Evolutionary conservation across 441 rosid species (phyloP), one percentile per base, ranked within the genome.

Genomic region (Macaranga tanarius): DNA sequence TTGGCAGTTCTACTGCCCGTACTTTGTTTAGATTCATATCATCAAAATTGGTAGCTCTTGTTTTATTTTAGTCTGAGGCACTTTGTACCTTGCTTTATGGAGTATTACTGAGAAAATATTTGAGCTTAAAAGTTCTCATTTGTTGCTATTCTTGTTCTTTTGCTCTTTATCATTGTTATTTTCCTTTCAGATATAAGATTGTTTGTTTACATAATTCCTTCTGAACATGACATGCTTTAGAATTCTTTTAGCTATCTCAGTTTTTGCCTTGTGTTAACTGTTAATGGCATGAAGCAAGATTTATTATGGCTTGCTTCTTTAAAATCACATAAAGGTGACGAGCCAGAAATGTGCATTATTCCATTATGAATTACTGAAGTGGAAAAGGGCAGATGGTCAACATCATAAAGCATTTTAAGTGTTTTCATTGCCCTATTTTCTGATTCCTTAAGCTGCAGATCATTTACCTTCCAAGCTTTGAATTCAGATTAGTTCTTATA

Each of bases 41-140:
- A 2, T 31, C 63, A 50, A 13, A 70, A n/a, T 75, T 72, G 11
- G 48, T 40, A 47, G 44, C 68, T 7, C 28, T 2, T 50, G 5
- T 62, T 61, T 12, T 26, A 47, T 25, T 52, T 38, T 0, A 51
- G 68, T 42, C 12, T 55, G 62, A 19, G 72, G 62, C 48, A 70
- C 45, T 48, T 31, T n/a, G n/a, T 58, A 51, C 64, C 48, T 31
- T 31, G 48, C 64, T 63, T 20, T 60, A 48, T 58, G 74, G 68
- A 34, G 15, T 62, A 64, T 23, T 20, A 59, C 5, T 15, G 7
- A 42, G 57, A 31, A 56, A 69, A 9, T 42, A 2, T 57, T 44
- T 13, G n/a, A 15, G 57, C 48, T 44, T 26, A 17, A 69, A 55
- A 58, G 11, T 62, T 54, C 20, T 69, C 70, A 15, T 26, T 34